These are phyloP conservation scores for Aspergillus cavernicola DNA, from an alignment of 495 filamentous ascomycete genomes.

Conservation along the genomic window DNA sequence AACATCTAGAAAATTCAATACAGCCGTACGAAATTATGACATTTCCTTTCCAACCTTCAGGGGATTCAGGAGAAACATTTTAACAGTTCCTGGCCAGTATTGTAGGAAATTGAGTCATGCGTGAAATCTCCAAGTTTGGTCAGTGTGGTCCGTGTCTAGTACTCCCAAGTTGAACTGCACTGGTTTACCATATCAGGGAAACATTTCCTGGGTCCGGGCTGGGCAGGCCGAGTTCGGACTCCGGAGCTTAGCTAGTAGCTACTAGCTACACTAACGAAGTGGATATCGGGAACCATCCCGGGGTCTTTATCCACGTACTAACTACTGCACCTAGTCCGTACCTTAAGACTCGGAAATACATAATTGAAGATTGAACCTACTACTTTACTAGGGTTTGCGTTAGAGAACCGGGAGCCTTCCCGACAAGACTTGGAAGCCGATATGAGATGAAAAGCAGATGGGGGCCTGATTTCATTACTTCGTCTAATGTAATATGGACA, in stretches of 20 bases:
- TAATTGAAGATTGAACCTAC: too few relatives aligned
- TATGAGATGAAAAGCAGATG: background rate
- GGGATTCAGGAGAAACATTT: too few relatives aligned
- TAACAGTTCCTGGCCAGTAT: too few relatives aligned
- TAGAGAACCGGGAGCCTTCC: background rate
- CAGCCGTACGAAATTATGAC: background rate
- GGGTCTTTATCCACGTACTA: background rate
- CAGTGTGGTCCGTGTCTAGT: too few relatives aligned
- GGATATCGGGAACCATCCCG: background rate
- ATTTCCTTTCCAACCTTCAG: too few relatives aligned
- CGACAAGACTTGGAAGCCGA: background rate
- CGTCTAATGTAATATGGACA: background rate
- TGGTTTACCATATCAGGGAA: background rate
- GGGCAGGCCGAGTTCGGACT: background rate
- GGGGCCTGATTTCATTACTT: background rate
- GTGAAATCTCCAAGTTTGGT: too few relatives aligned
- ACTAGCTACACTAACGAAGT: background rate
- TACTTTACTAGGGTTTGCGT: too few relatives aligned
- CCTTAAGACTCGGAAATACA: too few relatives aligned
- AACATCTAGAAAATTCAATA: slow-evolving; percentile 1
- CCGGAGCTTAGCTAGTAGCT: background rate
- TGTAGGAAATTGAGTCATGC: too few relatives aligned
- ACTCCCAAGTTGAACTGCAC: too few relatives aligned
- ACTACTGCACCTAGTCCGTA: background rate
- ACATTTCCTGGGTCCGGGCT: background rate